A percentile compares a stretch with the other conserved stretches of the same genome.
Evolutionary conservation across 2,329 filamentous ascomycete species (phyloP).

Genomic region (Cytospora chrysosperma): DNA sequence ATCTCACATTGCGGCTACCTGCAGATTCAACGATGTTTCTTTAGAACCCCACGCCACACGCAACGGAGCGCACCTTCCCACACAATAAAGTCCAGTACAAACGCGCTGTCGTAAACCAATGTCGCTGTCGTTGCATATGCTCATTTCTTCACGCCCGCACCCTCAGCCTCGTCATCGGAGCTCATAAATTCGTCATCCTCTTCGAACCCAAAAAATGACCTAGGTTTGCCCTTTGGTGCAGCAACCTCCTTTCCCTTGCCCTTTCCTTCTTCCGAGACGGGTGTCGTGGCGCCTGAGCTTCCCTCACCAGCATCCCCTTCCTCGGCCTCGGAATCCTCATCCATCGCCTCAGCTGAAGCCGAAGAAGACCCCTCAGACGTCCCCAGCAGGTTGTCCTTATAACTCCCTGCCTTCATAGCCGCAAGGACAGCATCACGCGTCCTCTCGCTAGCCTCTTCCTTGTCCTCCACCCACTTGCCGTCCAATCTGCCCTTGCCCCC

Average conservation of each 20-base stretch:
- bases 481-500: slow-evolving; percentile 73
- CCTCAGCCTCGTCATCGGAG: slow-evolving; percentile 59
- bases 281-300: slow-evolving; percentile 50
- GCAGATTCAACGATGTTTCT: too few species aligned
- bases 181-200: slow-evolving; percentile 76
- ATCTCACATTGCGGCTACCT: too few species aligned
- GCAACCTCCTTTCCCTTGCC: slow-evolving; percentile 30
- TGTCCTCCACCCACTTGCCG: slow-evolving; percentile 92
- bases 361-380: slow-evolving; percentile 49
- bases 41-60: neutral
- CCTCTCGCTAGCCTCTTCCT: slow-evolving; percentile 84
- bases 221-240: slow-evolving; percentile 32
- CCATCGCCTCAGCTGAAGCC: slow-evolving; percentile 33
- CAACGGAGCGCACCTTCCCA: neutral
- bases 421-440: slow-evolving; percentile 73
- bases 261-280: slow-evolving; percentile 43
- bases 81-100: neutral
- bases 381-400: slow-evolving; percentile 58
- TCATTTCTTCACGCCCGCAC: slow-evolving; percentile 29
- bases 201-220: slow-evolving; percentile 72
- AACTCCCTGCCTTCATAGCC: slow-evolving; percentile 64
- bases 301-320: slow-evolving; percentile 38
- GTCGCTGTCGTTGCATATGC: neutral
- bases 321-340: slow-evolving; percentile 35
- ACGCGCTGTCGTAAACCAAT: slow-evolving; percentile 12